phyloP scores from a whole-genome alignment of 176 grass and related monocot species.

The maize (Zea mays) region Zm-B73-REFERENCE-NAM-5.0 NC_050097.1:153663001-153663500 shows the following conservation, averaged over 20 bases:
- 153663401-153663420: constrained; percentile 71
- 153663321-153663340: constrained; percentile 39
- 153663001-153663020: background rate
- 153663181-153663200: background rate
- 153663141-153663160: background rate
- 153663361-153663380: constrained; percentile 91
- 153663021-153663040: background rate
- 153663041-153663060: too few relatives aligned
- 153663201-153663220: background rate
- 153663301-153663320: constrained; percentile 28
- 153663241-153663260: background rate
- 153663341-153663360: background rate
- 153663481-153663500: background rate
- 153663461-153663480: background rate
- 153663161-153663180: background rate
- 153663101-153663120: too few relatives aligned
- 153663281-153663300: background rate
- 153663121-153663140: too few relatives aligned
- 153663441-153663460: constrained; percentile 63
- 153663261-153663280: too few relatives aligned
- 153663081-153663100: too few relatives aligned
- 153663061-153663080: too few relatives aligned
- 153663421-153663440: constrained; percentile 95
- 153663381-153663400: constrained; percentile 98
- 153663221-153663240: constrained; percentile 43